Evolutionary conservation across 768 basidiomycete species (phyloP).

Genomic region (Russula olivacea): DNA sequence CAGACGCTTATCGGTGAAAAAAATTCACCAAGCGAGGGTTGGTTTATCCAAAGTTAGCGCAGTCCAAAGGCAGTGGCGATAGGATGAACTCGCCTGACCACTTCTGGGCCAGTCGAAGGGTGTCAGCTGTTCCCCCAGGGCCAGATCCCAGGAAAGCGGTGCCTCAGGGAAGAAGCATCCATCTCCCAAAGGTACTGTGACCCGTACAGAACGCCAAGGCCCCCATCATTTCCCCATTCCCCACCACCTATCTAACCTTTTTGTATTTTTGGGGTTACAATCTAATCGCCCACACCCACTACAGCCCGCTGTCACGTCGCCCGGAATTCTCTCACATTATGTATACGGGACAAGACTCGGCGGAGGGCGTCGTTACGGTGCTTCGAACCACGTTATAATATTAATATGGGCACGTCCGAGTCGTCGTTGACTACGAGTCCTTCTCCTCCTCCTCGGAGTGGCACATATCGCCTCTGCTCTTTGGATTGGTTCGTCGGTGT

Average conservation of each 20-base stretch:
- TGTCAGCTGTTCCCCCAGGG: constrained; percentile 28
- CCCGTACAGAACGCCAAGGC: not conserved
- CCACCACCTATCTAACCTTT: not conserved
- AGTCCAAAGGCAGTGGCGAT: constrained; percentile 34
- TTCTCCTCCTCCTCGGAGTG: not conserved
- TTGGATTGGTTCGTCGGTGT: not conserved
- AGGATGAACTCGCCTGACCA: constrained; percentile 35
- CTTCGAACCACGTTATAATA: not conserved
- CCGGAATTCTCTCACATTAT: not conserved
- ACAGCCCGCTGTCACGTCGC: not conserved
- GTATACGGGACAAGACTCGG: not conserved
- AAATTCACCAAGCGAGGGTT: constrained; percentile 27
- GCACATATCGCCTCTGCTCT: not conserved
- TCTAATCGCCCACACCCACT: not conserved
- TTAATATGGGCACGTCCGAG: not conserved
- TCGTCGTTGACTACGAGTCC: not conserved
- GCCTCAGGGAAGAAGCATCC: not conserved
- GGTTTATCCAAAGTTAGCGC: constrained; percentile 40
- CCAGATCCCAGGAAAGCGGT: constrained; percentile 6
- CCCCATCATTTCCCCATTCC: not conserved
- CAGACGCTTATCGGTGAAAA: constrained; percentile 15
- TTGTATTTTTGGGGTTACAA: not conserved
- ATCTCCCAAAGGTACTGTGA: constrained; percentile 10
- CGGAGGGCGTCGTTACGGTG: not conserved
- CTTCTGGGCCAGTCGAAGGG: constrained; percentile 33